Percentiles rank a stretch among this genome's conserved stretches.
These are phyloP conservation scores for Aspergillus arachidicola DNA, from an alignment of 2,329 filamentous ascomycete genomes.

Conservation along the genomic window DNA sequence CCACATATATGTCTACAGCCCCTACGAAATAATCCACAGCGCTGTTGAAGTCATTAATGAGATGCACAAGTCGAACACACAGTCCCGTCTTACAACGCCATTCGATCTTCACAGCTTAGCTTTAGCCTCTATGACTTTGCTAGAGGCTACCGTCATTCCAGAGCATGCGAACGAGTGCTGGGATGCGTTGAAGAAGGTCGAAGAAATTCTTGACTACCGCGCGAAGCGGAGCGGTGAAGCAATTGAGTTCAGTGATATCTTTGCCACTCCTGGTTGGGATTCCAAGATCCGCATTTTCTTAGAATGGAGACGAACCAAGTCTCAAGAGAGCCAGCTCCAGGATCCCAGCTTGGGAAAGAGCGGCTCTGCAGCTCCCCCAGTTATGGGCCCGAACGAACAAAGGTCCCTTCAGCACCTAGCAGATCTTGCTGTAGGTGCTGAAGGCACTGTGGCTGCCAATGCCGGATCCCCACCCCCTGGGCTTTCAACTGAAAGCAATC, in stretches of 20 bases:
- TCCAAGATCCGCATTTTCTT: slow-evolving; percentile 43
- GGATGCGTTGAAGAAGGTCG: slow-evolving; percentile 52
- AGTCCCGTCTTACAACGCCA: slow-evolving; percentile 37
- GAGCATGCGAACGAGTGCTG: slow-evolving; percentile 43
- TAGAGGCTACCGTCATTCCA: slow-evolving; percentile 45
- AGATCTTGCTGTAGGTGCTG: slow-evolving; percentile 47
- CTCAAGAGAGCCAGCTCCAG: slow-evolving; percentile 35
- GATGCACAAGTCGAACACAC: slow-evolving; percentile 37
- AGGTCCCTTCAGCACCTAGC: slow-evolving; percentile 48
- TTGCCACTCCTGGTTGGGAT: slow-evolving; percentile 44
- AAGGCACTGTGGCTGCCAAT: slow-evolving; percentile 38
- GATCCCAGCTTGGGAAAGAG: slow-evolving; percentile 25
- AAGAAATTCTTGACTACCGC: slow-evolving; percentile 52
- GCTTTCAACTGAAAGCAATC: slow-evolving; percentile 26
- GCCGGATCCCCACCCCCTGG: slow-evolving; percentile 32
- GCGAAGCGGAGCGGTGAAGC: slow-evolving; percentile 33
- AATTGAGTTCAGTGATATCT: slow-evolving; percentile 42
- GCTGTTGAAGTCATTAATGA: slow-evolving; percentile 45
- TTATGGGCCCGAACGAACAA: slow-evolving; percentile 46
- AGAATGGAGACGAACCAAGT: slow-evolving; percentile 40
- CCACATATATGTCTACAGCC: slow-evolving; percentile 45
- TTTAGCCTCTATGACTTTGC: slow-evolving; percentile 44
- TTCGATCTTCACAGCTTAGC: slow-evolving; percentile 46
- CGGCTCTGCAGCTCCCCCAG: slow-evolving; percentile 30
- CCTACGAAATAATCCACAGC: slow-evolving; percentile 45